Conservation (phyloP, 169 alveolate genomes). For the Blepharisma undulans region DNA sequence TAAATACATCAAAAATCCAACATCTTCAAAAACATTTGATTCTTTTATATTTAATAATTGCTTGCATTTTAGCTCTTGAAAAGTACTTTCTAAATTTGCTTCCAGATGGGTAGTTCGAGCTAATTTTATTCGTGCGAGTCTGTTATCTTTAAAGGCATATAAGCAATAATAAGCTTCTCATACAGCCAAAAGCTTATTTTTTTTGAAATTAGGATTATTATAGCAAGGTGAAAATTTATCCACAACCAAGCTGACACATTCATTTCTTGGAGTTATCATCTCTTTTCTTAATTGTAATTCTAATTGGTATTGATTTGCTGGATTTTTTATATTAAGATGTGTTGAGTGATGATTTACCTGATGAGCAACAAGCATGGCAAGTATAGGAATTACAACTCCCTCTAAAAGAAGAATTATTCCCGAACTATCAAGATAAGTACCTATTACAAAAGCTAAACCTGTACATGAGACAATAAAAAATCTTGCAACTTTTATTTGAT, state of each 20-base stretch:
- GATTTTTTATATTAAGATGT: background rate
- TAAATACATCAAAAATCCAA: background rate
- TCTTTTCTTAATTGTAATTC: background rate
- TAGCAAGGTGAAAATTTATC: background rate
- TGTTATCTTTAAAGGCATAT: background rate
- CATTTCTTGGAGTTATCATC: background rate
- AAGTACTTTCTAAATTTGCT: background rate
- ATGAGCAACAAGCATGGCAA: background rate
- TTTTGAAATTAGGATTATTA: too few relatives aligned
- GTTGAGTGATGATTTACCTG: too few relatives aligned
- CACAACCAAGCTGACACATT: too few relatives aligned
- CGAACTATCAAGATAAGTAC: background rate
- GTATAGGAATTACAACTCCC: background rate
- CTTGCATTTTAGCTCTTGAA: background rate
- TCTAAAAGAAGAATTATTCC: background rate
- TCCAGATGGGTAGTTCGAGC: background rate
- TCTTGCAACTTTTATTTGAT: background rate
- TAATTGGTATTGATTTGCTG: background rate
- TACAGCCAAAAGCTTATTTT: background rate
- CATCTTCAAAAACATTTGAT: background rate
- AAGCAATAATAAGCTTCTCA: background rate
- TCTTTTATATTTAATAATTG: background rate
- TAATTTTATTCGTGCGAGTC: background rate
- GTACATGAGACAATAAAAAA: background rate
- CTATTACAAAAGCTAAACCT: background rate